A percentile compares a stretch with the other conserved stretches of the same genome.
Evolutionary conservation across 2,329 filamentous ascomycete species (phyloP).

Genomic region (Microdochium bolleyi): DNA sequence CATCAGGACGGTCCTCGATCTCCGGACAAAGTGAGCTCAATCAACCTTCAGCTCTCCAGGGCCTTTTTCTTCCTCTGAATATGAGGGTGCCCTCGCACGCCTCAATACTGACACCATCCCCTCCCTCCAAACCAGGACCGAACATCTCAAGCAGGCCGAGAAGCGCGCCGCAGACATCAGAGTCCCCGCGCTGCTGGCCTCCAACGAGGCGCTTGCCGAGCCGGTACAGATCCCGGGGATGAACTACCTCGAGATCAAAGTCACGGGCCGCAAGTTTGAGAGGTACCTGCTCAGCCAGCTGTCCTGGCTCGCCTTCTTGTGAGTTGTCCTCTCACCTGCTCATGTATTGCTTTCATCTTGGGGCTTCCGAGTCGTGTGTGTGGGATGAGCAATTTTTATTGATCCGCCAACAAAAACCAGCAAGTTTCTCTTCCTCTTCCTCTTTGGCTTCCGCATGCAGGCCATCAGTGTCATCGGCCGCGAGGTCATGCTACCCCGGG

Average conservation of each 20-base stretch:
- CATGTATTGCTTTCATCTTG: too few relatives aligned
- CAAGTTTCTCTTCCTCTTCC: slow-evolving; percentile 54
- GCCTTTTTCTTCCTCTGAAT: too few relatives aligned
- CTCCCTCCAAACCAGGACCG: slow-evolving; percentile 43
- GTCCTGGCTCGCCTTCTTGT: slow-evolving; percentile 59
- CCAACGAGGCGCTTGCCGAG: slow-evolving; percentile 42
- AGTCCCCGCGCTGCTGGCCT: slow-evolving; percentile 33
- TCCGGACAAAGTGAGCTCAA: slow-evolving; percentile 61
- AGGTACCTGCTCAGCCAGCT: slow-evolving; percentile 59
- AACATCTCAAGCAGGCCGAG: slow-evolving; percentile 60
- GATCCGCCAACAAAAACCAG: slow-evolving; percentile 26
- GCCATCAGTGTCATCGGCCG: slow-evolving; percentile 63
- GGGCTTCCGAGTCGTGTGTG: too few relatives aligned
- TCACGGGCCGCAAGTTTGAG: slow-evolving; percentile 68
- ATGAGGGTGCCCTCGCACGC: too few relatives aligned
- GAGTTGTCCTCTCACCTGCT: slow-evolving; percentile 17
- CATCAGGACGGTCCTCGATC: slow-evolving; percentile 68
- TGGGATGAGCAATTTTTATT: too few relatives aligned
- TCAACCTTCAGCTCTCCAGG: not conserved
- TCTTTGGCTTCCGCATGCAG: slow-evolving; percentile 57
- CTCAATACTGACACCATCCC: slow-evolving; percentile 1
- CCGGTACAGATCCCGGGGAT: slow-evolving; percentile 56
- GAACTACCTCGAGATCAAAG: slow-evolving; percentile 57
- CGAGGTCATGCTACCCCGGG: slow-evolving; percentile 64
- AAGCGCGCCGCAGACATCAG: slow-evolving; percentile 45